Conservation (phyloP, 1,139 yeast species). For the Debaryomycetaceae sp. region DNA sequence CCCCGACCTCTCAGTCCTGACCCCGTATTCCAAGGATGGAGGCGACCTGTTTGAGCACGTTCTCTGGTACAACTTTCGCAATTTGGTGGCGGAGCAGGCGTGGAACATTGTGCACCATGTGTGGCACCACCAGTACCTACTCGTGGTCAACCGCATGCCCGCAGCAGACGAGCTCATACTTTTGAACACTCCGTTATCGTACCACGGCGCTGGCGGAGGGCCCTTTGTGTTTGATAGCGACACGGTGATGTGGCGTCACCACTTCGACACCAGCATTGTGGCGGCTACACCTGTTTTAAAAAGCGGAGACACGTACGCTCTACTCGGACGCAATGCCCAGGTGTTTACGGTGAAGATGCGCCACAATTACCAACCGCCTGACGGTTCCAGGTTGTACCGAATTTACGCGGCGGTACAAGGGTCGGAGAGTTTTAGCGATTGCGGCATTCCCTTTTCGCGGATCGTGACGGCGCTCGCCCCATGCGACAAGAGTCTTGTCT, state of each 20-base stretch:
- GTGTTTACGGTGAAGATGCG: too few species aligned
- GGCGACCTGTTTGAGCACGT: constrained; percentile 21
- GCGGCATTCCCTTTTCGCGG: too few species aligned
- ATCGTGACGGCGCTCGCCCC: too few species aligned
- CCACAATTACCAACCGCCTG: too few species aligned
- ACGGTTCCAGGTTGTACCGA: too few species aligned
- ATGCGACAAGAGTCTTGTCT: too few species aligned
- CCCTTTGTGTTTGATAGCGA: constrained; percentile 29
- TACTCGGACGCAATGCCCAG: too few species aligned
- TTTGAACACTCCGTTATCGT: constrained; percentile 21
- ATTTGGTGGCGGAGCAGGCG: constrained; percentile 18
- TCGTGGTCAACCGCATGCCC: constrained; percentile 22
- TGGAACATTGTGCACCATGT: constrained; percentile 26
- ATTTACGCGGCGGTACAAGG: too few species aligned
- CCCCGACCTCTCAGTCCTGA: constrained; percentile 19
- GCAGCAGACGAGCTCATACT: constrained; percentile 29
- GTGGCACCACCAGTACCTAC: constrained; percentile 25
- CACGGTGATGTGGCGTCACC: constrained; percentile 29
- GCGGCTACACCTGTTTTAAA: too few species aligned
- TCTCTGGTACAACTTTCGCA: constrained; percentile 31
- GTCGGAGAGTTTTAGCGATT: too few species aligned
- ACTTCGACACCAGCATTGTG: constrained; percentile 22
- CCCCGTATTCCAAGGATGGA: constrained; percentile 20
- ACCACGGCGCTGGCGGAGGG: constrained; percentile 23
- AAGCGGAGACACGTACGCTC: too few species aligned